Evolutionary conservation across 2,329 filamentous ascomycete genomes (phyloP), one percentile per base, ranked within the genome.

Genomic region (Colletotrichum tamarilloi): DNA sequence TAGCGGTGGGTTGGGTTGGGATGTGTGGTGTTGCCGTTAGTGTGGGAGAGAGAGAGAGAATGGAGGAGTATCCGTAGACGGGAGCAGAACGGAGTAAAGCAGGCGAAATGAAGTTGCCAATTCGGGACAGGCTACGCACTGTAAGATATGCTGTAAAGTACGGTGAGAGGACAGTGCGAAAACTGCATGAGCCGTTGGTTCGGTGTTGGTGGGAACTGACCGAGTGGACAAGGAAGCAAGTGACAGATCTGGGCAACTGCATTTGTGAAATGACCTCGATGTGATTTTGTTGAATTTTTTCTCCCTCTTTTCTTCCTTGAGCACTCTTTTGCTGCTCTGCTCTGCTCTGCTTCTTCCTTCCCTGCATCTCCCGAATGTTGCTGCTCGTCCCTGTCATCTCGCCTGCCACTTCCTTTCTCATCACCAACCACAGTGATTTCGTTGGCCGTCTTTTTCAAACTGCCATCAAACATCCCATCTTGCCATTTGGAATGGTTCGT

Each of bases 51-150:
- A 68, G 64, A 68, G 59, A 38, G 22, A 28, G 3, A 32, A 12
- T 32, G 32, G 32, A 32, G 32, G 32, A 32, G 9, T 32, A 32
- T 32, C 9, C 32, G 32, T 32, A 32, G 32, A 32, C 32, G 32
- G 32, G 52, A 55, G 22, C 22, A 28, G 52, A 9, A 14, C 1
- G 16, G 22, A 55, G 52, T 14, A n/a, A 16, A 46, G 24, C 58
- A 71, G 56, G 68, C 56, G 46, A 57, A 57, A 68, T 58, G 65
- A 57, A 62, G 38, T 52, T 62, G 4, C 38, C 11, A 28, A 14
- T n/a, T 14, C 26, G 38, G 42, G 46, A 14, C 5, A 11, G 11
- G 5, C 14, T 6, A 12, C 19, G 60, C 12, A 62, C 60, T 52
- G 60, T 52, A 7, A 3, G 3, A 3, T 5, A 1, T 5, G 11